Evolutionary conservation across 2,329 filamentous ascomycete species (phyloP), one percentile per base, ranked within the genome.

Genomic region (Arthrobotrys pseudoclavata): DNA sequence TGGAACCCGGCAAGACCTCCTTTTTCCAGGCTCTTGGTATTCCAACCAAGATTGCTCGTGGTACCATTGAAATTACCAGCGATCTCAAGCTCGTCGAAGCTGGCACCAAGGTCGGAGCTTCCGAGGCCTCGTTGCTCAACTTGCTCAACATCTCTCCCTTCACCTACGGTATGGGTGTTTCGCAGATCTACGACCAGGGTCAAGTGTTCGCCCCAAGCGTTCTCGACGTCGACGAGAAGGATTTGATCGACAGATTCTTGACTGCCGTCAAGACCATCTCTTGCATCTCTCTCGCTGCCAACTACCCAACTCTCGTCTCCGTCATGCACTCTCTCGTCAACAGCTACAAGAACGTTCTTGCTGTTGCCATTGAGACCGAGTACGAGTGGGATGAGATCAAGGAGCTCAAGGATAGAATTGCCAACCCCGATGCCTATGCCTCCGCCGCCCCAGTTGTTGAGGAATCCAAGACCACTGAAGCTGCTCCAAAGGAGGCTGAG

Each of bases 21-120:
- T 99, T 99, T 94, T 99, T 99, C 94, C 96, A 99, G 91, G 96
- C 96, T 84, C 96, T 99, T 87, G 95, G 95, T 93, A 94, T 99
- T 85, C 96, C 96, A 85, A 99, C 96, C 90, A 99, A 99, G 94
- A 99, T 99, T 88, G 96, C 96, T 85, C 96, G 96, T 97, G 96
- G 96, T 96, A 99, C 96, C 88, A 99, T 99, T 88, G 96, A 99
- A 93, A 99, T 99, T 85, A 97, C 94, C 81, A 89, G 91, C 83
- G 96, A 99, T 85, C 89, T 99, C 83, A 98, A 97, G 92, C 92
- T 99, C 86, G 92, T 98, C 84, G 94, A 97, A 89, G 90, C 93
- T 81, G 91, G 91, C 83, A 88, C 72, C 89, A 98, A 97, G 90
- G 96, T 99, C 89, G 96, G 96, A 86, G 91, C 96, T 84, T 99